Evolutionary conservation across 306 rosid species (phyloP).

Genomic region (Quercus parvula): DNA sequence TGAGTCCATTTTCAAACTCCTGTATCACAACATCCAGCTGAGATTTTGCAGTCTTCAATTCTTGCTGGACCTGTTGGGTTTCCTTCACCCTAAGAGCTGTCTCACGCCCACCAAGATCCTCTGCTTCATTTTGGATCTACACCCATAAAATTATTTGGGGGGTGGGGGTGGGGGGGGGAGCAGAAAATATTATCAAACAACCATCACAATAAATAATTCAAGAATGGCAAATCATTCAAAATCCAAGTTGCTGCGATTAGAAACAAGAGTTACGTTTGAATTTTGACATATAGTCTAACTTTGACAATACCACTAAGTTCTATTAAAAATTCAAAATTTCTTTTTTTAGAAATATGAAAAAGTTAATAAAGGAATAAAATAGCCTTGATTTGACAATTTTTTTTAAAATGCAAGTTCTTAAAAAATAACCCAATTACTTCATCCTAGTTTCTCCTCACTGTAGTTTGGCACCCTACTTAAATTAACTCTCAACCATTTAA

Average conservation of each 20-base stretch:
- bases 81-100: conserved; percentile 64
- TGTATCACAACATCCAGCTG: conserved; percentile 56
- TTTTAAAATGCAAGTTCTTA: neutral
- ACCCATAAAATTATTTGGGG: conserved; percentile 17
- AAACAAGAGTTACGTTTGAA: neutral
- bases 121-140: conserved; percentile 80
- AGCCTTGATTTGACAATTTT: neutral
- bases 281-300: neutral
- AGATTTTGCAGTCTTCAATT: conserved; percentile 54
- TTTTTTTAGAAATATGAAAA: neutral
- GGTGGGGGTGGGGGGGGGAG: neutral
- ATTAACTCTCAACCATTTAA: neutral
- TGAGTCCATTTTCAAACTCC: conserved; percentile 65
- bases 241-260: neutral
- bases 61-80: conserved; percentile 53
- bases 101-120: conserved; percentile 72
- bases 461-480: neutral
- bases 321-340: neutral
- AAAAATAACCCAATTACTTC: neutral
- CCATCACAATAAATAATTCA: neutral
- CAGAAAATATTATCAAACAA: conserved; percentile 18
- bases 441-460: neutral
- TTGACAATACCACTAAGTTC: neutral
- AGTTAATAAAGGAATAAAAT: neutral
- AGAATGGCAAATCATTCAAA: neutral